phyloP scores from a whole-genome alignment of 805 yeast species.

The Pichia manshurica region DNA sequence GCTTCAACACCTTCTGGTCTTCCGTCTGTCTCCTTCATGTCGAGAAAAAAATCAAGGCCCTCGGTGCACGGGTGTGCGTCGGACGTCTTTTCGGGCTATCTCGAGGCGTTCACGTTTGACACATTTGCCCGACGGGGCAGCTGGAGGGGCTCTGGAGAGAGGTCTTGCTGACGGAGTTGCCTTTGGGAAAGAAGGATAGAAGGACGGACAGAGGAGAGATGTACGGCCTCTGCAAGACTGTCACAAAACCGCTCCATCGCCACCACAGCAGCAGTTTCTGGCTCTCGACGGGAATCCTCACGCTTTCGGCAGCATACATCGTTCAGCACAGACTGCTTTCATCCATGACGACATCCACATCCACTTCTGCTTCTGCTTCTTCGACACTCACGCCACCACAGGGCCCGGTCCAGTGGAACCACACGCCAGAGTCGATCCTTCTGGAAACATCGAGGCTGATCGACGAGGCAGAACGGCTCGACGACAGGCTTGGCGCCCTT shows the following conservation, averaged over 20 bases:
- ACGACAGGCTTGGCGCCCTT: conserved; percentile 47
- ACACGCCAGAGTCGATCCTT: conserved; percentile 46
- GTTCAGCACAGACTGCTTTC: conserved; percentile 9
- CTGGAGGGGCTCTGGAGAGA: too few species aligned
- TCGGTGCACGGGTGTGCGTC: too few species aligned
- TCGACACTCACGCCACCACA: conserved; percentile 28
- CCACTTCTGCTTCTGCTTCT: neutral
- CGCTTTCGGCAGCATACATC: conserved; percentile 9
- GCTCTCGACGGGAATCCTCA: conserved; percentile 11
- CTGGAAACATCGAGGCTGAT: conserved; percentile 40
- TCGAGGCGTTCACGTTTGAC: too few species aligned
- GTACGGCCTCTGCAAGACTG: neutral
- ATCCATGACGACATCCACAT: too few species aligned
- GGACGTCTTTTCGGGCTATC: too few species aligned
- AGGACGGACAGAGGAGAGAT: neutral
- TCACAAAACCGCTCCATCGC: neutral
- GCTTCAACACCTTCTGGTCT: neutral
- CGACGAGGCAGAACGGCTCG: conserved; percentile 37
- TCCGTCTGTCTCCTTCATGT: neutral
- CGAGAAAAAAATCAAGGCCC: too few species aligned
- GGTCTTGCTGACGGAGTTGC: too few species aligned
- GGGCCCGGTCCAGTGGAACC: conserved; percentile 52
- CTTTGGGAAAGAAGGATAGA: too few species aligned
- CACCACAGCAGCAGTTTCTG: neutral
- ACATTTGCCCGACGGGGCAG: too few species aligned